These are phyloP conservation scores for Erodium moschatum DNA, from an alignment of 441 rosid species.

Conservation along the genomic window DNA sequence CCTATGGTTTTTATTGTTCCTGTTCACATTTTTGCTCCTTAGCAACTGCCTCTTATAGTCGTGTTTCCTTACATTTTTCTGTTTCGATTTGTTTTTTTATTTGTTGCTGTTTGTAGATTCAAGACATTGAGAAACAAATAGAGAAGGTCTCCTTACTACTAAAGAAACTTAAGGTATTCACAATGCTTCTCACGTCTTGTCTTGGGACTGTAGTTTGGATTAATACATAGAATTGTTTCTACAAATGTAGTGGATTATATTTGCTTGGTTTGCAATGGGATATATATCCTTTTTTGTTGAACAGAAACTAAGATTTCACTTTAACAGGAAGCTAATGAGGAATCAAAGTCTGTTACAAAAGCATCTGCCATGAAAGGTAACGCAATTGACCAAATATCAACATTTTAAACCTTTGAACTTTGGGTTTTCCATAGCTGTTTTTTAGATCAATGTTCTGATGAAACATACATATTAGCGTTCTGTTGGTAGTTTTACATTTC, in stretches of 20 bases:
- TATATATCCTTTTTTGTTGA: neutral
- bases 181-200: neutral
- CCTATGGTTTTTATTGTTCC: neutral
- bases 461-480: neutral
- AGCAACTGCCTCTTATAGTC: neutral
- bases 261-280: neutral
- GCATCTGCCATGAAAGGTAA: constrained; percentile 92
- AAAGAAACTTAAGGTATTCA: constrained; percentile 44
- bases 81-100: constrained; percentile 8
- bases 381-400: too few species aligned
- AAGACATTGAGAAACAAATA: constrained; percentile 53
- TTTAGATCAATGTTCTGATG: neutral
- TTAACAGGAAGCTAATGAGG: constrained; percentile 82
- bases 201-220: too few species aligned
- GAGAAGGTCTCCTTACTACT: constrained; percentile 46
- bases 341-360: constrained; percentile 81
- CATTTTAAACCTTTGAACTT: too few species aligned
- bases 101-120: constrained; percentile 31
- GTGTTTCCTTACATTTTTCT: constrained; percentile 8
- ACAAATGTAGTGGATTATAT: too few species aligned
- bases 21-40: neutral
- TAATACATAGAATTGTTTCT: neutral
- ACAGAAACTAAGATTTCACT: too few species aligned
- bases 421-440: neutral
- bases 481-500: neutral